Conservation (phyloP, 108 stramenopile genomes). For the Aurantiochytrium sp. region DNA sequence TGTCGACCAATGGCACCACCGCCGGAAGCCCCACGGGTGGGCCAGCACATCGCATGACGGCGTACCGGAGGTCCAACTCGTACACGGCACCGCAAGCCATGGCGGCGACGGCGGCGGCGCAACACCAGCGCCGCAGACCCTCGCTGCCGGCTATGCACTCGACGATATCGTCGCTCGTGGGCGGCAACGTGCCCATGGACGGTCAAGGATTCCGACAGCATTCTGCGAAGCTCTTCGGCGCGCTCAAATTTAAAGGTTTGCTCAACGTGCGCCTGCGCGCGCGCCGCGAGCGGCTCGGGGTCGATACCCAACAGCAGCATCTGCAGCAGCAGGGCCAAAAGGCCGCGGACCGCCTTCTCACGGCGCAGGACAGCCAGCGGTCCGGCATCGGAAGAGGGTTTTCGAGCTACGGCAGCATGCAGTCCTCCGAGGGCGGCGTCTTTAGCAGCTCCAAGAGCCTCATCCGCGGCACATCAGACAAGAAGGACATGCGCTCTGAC, state of each 20-base stretch:
- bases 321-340: background rate
- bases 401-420: background rate
- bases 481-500: background rate
- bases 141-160: too few relatives aligned
- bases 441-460: background rate
- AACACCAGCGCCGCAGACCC: too few relatives aligned
- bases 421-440: background rate
- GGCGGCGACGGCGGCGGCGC: too few relatives aligned
- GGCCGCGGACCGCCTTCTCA: background rate
- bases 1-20: too few relatives aligned
- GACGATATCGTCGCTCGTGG: background rate
- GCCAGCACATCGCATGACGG: too few relatives aligned
- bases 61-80: too few relatives aligned
- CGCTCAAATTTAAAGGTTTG: conserved; percentile 5
- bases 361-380: background rate
- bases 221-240: background rate
- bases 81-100: too few relatives aligned
- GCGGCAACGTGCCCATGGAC: background rate
- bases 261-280: conserved; percentile 15
- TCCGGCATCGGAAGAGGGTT: background rate
- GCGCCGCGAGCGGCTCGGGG: background rate
- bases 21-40: too few relatives aligned
- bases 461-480: background rate
- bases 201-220: background rate
- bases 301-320: background rate